Conservation (phyloP, 768 basidiomycete species). For the Suillus americanus region DNA sequence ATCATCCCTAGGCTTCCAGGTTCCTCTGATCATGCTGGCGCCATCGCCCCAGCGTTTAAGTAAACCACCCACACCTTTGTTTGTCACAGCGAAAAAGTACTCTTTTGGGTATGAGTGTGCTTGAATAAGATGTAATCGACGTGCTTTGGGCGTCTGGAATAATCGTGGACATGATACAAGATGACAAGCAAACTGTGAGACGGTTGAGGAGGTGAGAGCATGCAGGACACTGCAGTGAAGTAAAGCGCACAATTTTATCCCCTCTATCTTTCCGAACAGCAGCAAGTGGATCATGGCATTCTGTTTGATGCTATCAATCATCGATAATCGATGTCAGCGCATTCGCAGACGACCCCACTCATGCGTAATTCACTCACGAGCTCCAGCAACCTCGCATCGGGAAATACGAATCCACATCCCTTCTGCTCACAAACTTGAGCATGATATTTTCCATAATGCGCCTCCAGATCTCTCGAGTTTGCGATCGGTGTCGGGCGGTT, state of each 20-base stretch:
- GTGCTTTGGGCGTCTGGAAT: conserved; percentile 72
- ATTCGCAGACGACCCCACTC: background rate
- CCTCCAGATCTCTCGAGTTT: conserved; percentile 69
- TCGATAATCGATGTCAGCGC: background rate
- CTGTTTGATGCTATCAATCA: conserved; percentile 65
- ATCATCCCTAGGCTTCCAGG: conserved; percentile 59
- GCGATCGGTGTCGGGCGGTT: conserved; percentile 60
- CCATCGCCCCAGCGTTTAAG: conserved; percentile 82
- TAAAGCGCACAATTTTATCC: conserved; percentile 69
- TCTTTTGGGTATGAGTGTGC: conserved; percentile 84
- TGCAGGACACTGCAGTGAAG: conserved; percentile 6
- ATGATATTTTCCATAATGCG: conserved; percentile 82
- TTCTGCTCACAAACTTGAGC: conserved; percentile 76
- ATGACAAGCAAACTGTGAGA: conserved; percentile 74
- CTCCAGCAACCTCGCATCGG: conserved; percentile 75
- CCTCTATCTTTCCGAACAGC: conserved; percentile 74
- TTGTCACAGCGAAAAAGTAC: conserved; percentile 90
- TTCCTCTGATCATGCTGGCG: conserved; percentile 71
- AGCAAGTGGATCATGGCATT: conserved; percentile 88
- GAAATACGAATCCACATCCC: conserved; percentile 80
- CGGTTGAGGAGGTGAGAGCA: background rate
- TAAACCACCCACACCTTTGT: conserved; percentile 84
- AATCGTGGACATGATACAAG: conserved; percentile 54
- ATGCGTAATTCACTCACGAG: conserved; percentile 54
- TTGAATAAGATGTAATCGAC: conserved; percentile 80